Base-by-base conservation (phyloP, 139 green algal species). In the Coccomyxa sp. region DNA sequence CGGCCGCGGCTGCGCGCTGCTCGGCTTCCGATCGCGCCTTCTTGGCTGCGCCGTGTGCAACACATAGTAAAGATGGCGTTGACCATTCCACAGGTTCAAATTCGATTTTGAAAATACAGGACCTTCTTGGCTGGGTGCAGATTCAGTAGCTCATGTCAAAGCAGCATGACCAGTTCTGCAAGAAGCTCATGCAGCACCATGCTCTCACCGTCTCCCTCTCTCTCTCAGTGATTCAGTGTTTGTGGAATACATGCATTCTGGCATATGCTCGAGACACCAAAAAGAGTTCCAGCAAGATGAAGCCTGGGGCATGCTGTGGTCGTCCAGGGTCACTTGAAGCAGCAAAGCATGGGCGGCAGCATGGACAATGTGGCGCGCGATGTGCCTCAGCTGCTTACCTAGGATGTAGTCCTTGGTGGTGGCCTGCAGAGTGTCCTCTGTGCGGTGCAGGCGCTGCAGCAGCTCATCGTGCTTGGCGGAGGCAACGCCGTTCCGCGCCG, bases 361-460 rank as follows among this genome's bases (percentile, higher is more conserved):
- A 51, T 51, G 38, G 38, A 51, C 7, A 7, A 11, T 51, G 3
- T 51, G 38, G 38, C 38, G 38, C 38, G 7, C 38, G 7, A 51
- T 51, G 38, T 51, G 3, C 38, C 38, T 11, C 38, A 51, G 45
- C 14, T 0, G 45, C 67, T 13, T 77, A 91, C 91, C 88, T 12
- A 95, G 38, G 71, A 98, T 95, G 87, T 91, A 95, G 83, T 97
- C 93, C 71, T 90, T 92, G 14, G 94, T 97, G 10, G 92, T 92
- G 28, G 83, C 77, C 32, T 90, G 82, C 84, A 98, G 90, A 63
- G 92, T 87, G 87, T 95, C 88, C 84, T 97, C 92, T 18, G 90
- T 85, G 12, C 88, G 85, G 60, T 88, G 85, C 68, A 97, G 87
- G 76, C 89, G 87, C 58, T 88, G 85, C 15, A 80, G 83, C 23